Evolutionary conservation across 257 asterid species (phyloP).

Genomic region (Gentiana straminea): DNA sequence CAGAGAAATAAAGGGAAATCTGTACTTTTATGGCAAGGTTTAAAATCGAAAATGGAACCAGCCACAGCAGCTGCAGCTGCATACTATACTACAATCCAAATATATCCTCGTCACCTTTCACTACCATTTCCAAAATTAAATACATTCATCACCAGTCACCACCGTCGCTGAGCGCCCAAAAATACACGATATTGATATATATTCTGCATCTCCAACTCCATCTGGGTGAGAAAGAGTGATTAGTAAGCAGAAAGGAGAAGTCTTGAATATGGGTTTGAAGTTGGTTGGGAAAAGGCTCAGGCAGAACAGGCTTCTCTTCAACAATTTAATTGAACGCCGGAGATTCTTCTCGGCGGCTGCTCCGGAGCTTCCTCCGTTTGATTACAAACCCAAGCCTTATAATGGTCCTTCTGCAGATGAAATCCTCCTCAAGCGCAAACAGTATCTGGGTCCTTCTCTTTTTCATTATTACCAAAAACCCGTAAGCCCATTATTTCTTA

Average conservation of each 20-base stretch:
- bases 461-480: slow-evolving; percentile 82
- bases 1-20: too few species aligned
- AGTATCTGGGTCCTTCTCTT: slow-evolving; percentile 77
- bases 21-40: too few species aligned
- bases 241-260: not conserved
- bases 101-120: too few species aligned
- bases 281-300: slow-evolving; percentile 1
- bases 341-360: slow-evolving; percentile 14
- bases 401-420: slow-evolving; percentile 73
- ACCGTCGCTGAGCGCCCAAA: too few species aligned
- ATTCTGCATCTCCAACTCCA: too few species aligned
- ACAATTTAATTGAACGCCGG: not conserved
- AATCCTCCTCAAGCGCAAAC: slow-evolving; percentile 61
- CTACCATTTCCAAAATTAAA: too few species aligned
- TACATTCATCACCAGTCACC: too few species aligned
- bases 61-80: too few species aligned
- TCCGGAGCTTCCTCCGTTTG: slow-evolving; percentile 64
- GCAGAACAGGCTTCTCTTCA: not conserved
- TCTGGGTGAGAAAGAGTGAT: too few species aligned
- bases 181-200: too few species aligned
- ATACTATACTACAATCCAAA: too few species aligned
- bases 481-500: slow-evolving; percentile 25
- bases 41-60: too few species aligned
- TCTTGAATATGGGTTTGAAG: slow-evolving; percentile 5
- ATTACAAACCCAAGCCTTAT: slow-evolving; percentile 64